Percentiles rank a stretch among this genome's conserved stretches.
These are phyloP conservation scores for Neofusicoccum sp. DNA, from an alignment of 2,329 filamentous ascomycete genomes.

Conservation along the genomic window DNA sequence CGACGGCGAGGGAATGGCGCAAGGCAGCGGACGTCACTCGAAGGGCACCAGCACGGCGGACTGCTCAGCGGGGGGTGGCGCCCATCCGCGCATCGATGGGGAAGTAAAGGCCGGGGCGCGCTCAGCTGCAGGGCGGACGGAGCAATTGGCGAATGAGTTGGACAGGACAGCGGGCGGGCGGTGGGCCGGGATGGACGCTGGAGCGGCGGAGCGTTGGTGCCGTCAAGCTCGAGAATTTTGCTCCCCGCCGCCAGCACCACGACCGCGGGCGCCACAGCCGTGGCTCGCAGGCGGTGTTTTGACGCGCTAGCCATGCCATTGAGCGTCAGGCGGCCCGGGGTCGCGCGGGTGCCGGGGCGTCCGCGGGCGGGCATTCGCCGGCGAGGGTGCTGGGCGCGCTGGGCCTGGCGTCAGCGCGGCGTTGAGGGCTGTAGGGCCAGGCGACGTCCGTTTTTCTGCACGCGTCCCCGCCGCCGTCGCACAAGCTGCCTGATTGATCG, in stretches of 20 bases:
- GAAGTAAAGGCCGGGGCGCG: background rate
- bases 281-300: too few species aligned
- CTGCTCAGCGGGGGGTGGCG: constrained; percentile 10
- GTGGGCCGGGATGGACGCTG: constrained; percentile 8
- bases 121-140: constrained; percentile 3
- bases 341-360: background rate
- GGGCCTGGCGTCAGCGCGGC: background rate
- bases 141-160: constrained; percentile 13
- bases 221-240: constrained; percentile 11
- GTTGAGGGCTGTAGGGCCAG: background rate
- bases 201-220: background rate
- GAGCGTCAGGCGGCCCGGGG: constrained; percentile 8
- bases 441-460: background rate
- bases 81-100: background rate
- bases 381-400: background rate
- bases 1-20: constrained; percentile 16
- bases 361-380: background rate
- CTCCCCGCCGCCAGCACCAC: constrained; percentile 10
- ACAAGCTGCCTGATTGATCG: constrained; percentile 10
- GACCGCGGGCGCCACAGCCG: background rate
- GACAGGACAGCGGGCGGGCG: background rate
- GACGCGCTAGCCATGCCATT: background rate
- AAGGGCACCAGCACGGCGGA: constrained; percentile 1
- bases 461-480: background rate
- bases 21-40: constrained; percentile 10